A percentile compares a stretch with the other conserved stretches of the same genome.
These are phyloP conservation scores for Candida labiduridarum DNA, from an alignment of 1,139 yeast species.

Conservation along the genomic window DNA sequence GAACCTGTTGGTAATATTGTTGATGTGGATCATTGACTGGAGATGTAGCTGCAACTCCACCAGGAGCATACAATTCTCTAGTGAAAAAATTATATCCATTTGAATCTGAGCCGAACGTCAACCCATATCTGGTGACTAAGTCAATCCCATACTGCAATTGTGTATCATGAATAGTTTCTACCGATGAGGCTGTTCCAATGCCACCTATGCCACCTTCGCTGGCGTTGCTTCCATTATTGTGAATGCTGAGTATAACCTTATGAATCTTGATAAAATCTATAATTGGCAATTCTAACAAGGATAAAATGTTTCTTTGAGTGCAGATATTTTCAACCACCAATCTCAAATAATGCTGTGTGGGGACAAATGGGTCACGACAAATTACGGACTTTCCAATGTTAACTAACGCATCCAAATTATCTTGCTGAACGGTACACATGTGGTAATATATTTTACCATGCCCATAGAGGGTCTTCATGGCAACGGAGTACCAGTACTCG, in stretches of 20 bases:
- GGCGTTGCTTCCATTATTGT: conserved; percentile 43
- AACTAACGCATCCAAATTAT: conserved; percentile 75
- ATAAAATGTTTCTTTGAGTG: conserved; percentile 66
- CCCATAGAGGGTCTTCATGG: conserved; percentile 72
- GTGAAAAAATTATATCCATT: conserved; percentile 69
- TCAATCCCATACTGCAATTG: conserved; percentile 58
- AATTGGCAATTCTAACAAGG: conserved; percentile 58
- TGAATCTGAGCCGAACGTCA: conserved; percentile 69
- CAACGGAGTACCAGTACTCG: conserved; percentile 73
- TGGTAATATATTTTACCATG: conserved; percentile 82
- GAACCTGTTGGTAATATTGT: conserved; percentile 28
- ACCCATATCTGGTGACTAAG: conserved; percentile 67
- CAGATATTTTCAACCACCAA: conserved; percentile 78
- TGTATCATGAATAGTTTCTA: conserved; percentile 40
- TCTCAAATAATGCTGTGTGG: conserved; percentile 73
- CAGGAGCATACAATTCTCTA: conserved; percentile 46
- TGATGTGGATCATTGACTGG: conserved; percentile 30
- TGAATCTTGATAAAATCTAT: conserved; percentile 69
- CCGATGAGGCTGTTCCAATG: conserved; percentile 1
- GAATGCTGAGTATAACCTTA: conserved; percentile 57
- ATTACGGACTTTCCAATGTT: conserved; percentile 77
- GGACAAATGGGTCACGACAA: conserved; percentile 80
- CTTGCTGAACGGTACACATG: conserved; percentile 82
- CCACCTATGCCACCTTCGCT: conserved; percentile 7
- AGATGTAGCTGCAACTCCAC: conserved; percentile 25